A percentile compares a stretch with the other conserved stretches of the same genome.
These are phyloP conservation scores for Aspergillus tamarii DNA, from an alignment of 2,329 filamentous ascomycete species.

Conservation along the genomic window DNA sequence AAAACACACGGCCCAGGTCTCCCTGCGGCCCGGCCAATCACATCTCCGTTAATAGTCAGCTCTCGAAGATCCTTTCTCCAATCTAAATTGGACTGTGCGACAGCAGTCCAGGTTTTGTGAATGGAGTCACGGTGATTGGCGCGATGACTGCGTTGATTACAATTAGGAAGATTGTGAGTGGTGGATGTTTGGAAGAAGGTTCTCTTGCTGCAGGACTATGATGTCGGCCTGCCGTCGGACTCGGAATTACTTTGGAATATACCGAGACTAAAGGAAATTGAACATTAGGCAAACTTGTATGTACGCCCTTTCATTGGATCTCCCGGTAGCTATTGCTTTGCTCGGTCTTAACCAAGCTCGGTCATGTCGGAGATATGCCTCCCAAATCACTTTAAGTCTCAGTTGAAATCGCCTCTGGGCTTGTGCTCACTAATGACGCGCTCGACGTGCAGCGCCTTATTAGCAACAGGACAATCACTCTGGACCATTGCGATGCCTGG, in stretches of 20 bases:
- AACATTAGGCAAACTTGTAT: background rate
- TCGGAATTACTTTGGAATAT: background rate
- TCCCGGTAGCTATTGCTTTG: background rate
- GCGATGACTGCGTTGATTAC: slow-evolving; percentile 6
- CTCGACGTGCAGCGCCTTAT: too few relatives aligned
- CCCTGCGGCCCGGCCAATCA: slow-evolving; percentile 13
- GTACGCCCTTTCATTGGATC: background rate
- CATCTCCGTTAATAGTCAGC: slow-evolving; percentile 13
- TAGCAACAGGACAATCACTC: too few relatives aligned
- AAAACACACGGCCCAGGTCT: background rate
- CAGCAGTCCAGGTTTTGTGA: background rate
- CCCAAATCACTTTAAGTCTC: too few relatives aligned
- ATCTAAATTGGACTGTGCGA: background rate
- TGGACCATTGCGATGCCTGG: too few relatives aligned
- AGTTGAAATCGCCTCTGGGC: too few relatives aligned
- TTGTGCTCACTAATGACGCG: too few relatives aligned
- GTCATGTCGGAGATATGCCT: background rate
- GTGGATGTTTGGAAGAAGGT: background rate
- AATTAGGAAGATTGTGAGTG: slow-evolving; percentile 3
- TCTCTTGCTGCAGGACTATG: background rate
- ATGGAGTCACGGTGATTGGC: slow-evolving; percentile 11
- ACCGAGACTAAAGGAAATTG: background rate
- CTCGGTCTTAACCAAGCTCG: background rate
- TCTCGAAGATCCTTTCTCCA: slow-evolving; percentile 4
- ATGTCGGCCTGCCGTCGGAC: background rate